Conservation (phyloP, 306 rosid genomes). For the Acacia acuminata region DNA sequence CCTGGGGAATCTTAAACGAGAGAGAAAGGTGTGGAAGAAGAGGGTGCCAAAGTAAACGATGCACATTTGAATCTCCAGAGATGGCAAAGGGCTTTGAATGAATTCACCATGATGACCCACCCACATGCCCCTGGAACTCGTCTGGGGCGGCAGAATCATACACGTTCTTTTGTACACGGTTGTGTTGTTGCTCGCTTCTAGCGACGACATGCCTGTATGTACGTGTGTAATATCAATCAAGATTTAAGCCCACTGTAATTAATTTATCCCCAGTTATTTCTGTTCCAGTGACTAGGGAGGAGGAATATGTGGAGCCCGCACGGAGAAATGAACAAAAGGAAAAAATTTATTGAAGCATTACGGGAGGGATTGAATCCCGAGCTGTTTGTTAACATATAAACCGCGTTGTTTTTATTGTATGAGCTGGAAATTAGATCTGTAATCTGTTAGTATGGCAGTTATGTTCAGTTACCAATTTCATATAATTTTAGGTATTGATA, state of each 20-base stretch:
- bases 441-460: not conserved
- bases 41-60: constrained; percentile 34
- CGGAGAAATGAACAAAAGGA: not conserved
- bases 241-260: not conserved
- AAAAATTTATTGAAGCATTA: not conserved
- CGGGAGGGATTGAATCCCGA: no score
- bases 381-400: not conserved
- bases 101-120: accelerated
- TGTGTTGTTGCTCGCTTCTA: not conserved
- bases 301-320: not conserved
- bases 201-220: not conserved
- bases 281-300: not conserved
- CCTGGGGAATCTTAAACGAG: constrained; percentile 40
- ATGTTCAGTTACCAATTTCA: not conserved
- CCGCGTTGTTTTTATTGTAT: not conserved
- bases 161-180: not conserved
- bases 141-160: constrained; percentile 27
- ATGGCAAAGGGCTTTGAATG: constrained; percentile 29
- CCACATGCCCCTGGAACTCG: constrained; percentile 28
- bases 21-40: constrained; percentile 20
- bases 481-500: not conserved
- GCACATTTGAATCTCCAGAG: constrained; percentile 34
- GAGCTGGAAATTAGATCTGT: not conserved
- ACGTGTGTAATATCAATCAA: not conserved
- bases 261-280: not conserved